Base-by-base conservation (phyloP, 2,329 filamentous ascomycete species). In the Raffaelea arxii region DNA sequence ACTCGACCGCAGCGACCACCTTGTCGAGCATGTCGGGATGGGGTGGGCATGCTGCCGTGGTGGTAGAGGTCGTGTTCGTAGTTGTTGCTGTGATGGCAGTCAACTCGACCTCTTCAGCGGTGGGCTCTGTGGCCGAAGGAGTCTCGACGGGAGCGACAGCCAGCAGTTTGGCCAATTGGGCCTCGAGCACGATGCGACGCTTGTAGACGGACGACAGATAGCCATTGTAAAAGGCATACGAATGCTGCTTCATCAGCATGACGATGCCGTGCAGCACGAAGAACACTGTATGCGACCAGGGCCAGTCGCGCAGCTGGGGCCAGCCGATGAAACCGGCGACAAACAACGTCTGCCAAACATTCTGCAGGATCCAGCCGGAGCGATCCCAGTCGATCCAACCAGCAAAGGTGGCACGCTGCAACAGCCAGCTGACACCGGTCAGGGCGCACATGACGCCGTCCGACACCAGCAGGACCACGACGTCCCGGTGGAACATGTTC, bases 171-270 rank as follows among this genome's bases (percentile, higher is more conserved):
- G 75, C 70, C 23, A 86, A 61, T 48, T 68, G 71, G 4, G 54
- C 58, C 10, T 67, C 58, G n/a, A 77, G 60, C n/a, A 61, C 56
- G 11, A 57, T 53, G 2, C 74, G 67, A 47, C 67, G 68, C 48
- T 75, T 71, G 56, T 80, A 77, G 3, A 77, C 66, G 19, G 76
- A 73, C 3, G 75, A 87, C 43, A 82, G 67, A 51, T 89, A 76
- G 6, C 86, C 85, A 55, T 89, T 90, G 62, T 87, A 89, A 54
- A 86, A 87, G 4, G 82, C 74, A 57, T 86, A 89, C 18, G 80
- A 84, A 59, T 89, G 86, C 62, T 88, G 84, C 66, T 91, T 91
- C 86, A 90, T 90, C 22, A 90, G 60, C 72, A 89, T 83, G 3
- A 84, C 77, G 46, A 90, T 65, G 14, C 79, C 79, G 58, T 90